Evolutionary conservation across 73 alveolate genomes (phyloP), one percentile per base, ranked within the genome.

Genomic region (Blepharisma stoltei): DNA sequence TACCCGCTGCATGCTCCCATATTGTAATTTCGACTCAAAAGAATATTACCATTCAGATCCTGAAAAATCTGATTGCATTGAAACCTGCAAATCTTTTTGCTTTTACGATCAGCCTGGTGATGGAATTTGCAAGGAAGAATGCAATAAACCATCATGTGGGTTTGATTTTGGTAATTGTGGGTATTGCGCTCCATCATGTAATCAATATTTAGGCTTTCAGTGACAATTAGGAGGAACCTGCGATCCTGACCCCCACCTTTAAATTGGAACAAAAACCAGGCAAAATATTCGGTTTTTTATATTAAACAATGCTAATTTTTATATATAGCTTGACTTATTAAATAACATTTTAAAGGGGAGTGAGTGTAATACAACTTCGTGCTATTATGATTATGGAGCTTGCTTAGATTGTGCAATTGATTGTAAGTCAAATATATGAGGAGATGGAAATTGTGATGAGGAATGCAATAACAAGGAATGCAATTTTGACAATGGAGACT

Each of bases 321-420:
- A n/a, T n/a, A n/a, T n/a, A n/a, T n/a, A n/a, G n/a, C n/a, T n/a
- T n/a, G n/a, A n/a, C n/a, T n/a, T n/a, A n/a, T n/a, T n/a, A n/a
- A n/a, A n/a, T n/a, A n/a, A n/a, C n/a, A n/a, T n/a, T n/a, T n/a
- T n/a, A n/a, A n/a, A n/a, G n/a, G n/a, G n/a, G n/a, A n/a, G n/a
- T n/a, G 71, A 60, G 23, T 60, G 73, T 38, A 60, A 60, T 25
- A 60, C 73, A 60, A 38, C 11, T 18, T 18, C 37, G 2, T 60
- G 73, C 23, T 14, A 60, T 60, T 60, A 18, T 25, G 73, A 60
- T 60, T 9, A 25, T 20, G 73, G 23, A 60, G 23, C 14, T 14
- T 60, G 73, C 23, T 32, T 32, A 32, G 41, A 69, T n/a, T 69
- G 79, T 69, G 20, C 79, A 1, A 7, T 9, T n/a, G 60, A 5